phyloP scores from a whole-genome alignment of 1,284 basidiomycete genomes.

The Trametes hirsuta region DNA sequence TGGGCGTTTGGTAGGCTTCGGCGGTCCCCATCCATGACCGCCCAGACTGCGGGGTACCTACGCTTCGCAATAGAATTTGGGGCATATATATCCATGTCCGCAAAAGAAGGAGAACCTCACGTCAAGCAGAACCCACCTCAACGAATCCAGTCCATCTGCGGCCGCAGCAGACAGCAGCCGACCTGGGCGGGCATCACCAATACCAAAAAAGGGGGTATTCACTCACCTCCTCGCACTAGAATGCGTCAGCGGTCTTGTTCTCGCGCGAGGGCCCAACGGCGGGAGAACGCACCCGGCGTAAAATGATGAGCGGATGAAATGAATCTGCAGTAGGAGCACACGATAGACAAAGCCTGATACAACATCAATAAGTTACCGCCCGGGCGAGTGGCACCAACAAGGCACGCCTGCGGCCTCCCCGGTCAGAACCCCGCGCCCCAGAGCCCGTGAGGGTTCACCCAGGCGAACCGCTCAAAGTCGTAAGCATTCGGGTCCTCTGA shows the following conservation, averaged over 20 bases:
- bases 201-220: background rate
- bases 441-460: slow-evolving; percentile 32
- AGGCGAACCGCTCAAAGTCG: slow-evolving; percentile 28
- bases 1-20: no score
- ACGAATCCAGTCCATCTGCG: background rate
- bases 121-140: background rate
- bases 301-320: background rate
- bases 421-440: slow-evolving; percentile 15
- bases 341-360: background rate
- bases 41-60: no score
- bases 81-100: no score
- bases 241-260: background rate
- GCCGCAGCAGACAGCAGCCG: background rate
- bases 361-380: slow-evolving; percentile 5
- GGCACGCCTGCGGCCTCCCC: background rate
- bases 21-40: no score
- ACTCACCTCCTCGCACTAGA: slow-evolving; percentile 5
- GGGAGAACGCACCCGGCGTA: no score
- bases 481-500: background rate
- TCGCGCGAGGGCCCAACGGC: background rate
- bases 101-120: no score
- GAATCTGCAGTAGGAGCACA: background rate
- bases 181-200: background rate
- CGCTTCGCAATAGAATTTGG: no score
- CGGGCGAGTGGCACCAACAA: background rate